Conservation (phyloP, 2,329 filamentous ascomycete genomes). For the Ascochyta fabae region DNA sequence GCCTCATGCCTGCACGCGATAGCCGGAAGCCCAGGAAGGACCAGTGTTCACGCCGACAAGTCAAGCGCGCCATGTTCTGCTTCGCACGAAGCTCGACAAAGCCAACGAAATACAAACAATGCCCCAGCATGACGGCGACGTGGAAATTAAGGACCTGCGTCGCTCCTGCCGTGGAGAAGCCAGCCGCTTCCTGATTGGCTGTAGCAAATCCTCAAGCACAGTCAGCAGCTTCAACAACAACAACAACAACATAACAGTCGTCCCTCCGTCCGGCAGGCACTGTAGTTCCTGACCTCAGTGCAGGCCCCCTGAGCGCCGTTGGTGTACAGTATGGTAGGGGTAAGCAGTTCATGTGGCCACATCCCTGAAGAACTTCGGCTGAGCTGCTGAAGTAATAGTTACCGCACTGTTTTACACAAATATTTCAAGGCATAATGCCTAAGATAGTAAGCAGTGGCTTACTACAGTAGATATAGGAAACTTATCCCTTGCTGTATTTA, state of each 20-base stretch:
- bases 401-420: too few relatives aligned
- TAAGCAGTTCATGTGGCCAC: too few relatives aligned
- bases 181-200: conserved; percentile 1
- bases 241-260: background rate
- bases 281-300: background rate
- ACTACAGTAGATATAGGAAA: too few relatives aligned
- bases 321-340: background rate
- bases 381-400: too few relatives aligned
- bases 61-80: background rate
- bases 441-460: too few relatives aligned
- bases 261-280: background rate
- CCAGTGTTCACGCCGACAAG: background rate
- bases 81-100: background rate
- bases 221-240: background rate
- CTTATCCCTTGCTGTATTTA: too few relatives aligned
- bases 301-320: too few relatives aligned
- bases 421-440: too few relatives aligned
- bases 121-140: background rate
- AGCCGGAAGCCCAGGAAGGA: conserved; percentile 1
- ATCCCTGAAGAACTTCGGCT: too few relatives aligned
- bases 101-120: background rate
- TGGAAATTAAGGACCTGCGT: background rate
- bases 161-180: background rate
- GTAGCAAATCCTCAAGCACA: background rate
- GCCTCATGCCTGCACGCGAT: conserved; percentile 8